Evolutionary conservation across 176 grass and related monocot species (phyloP).

Genomic region (Musa beccarii): DNA sequence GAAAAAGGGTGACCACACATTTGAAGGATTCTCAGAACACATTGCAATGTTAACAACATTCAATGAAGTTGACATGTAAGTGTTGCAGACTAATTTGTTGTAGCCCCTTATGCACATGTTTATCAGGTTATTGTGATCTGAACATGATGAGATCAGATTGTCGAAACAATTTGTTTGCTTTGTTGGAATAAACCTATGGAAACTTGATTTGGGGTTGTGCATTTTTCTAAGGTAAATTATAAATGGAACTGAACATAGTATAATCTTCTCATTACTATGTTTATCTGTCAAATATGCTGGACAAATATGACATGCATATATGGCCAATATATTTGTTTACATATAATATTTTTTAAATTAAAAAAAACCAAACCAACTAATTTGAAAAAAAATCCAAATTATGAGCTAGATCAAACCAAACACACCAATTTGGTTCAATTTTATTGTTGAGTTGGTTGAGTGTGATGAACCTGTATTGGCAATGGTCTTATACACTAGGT

Average conservation of each 20-base stretch:
- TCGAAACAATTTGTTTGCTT: too few relatives aligned
- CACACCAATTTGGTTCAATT: too few relatives aligned
- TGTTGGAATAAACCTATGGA: too few relatives aligned
- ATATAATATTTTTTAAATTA: too few relatives aligned
- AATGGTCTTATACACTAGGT: too few relatives aligned
- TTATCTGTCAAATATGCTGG: neutral
- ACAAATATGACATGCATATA: neutral
- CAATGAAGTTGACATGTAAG: constrained; percentile 98
- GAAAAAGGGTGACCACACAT: constrained; percentile 83
- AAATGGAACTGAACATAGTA: neutral
- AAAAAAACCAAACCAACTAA: too few relatives aligned
- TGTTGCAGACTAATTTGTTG: neutral
- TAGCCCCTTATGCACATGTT: neutral
- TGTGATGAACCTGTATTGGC: too few relatives aligned
- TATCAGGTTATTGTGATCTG: neutral
- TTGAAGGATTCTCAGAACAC: constrained; percentile 99
- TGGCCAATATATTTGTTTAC: neutral
- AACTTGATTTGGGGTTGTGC: neutral
- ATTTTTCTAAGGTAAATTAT: neutral
- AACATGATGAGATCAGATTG: too few relatives aligned
- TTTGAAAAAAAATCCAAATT: too few relatives aligned
- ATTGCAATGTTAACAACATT: constrained; percentile 90
- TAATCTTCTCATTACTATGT: neutral
- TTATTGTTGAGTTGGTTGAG: too few relatives aligned
- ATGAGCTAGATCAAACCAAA: too few relatives aligned